Evolutionary conservation across 2,329 filamentous ascomycete genomes (phyloP).

Genomic region (Nigrospora oryzae): DNA sequence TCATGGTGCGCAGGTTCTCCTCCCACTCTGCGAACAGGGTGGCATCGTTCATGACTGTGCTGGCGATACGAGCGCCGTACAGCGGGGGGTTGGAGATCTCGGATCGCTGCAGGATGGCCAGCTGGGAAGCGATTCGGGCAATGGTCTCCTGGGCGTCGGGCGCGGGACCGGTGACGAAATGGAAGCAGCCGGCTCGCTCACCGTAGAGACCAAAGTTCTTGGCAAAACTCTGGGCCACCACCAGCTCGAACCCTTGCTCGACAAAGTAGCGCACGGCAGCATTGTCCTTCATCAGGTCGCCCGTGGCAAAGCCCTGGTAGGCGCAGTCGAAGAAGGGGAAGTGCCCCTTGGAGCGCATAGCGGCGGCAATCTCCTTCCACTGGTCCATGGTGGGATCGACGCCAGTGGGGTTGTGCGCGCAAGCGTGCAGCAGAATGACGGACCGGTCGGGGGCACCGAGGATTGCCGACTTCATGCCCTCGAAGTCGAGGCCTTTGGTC

Average conservation of each 20-base stretch:
- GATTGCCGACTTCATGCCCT: slow-evolving; percentile 72
- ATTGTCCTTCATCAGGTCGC: slow-evolving; percentile 75
- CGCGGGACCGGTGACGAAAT: slow-evolving; percentile 72
- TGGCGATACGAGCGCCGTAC: slow-evolving; percentile 86
- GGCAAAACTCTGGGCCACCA: slow-evolving; percentile 88
- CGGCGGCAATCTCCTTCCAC: slow-evolving; percentile 79
- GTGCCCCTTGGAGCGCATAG: slow-evolving; percentile 71
- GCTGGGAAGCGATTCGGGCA: slow-evolving; percentile 69
- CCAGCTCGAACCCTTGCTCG: slow-evolving; percentile 81
- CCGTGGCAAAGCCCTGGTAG: slow-evolving; percentile 96
- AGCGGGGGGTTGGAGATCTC: slow-evolving; percentile 97
- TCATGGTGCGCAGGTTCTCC: slow-evolving; percentile 86
- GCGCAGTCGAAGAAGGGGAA: slow-evolving; percentile 98
- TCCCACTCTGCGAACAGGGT: slow-evolving; percentile 86
- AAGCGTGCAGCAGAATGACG: slow-evolving; percentile 87
- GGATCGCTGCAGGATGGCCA: slow-evolving; percentile 88
- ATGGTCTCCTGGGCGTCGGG: slow-evolving; percentile 55
- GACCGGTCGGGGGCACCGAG: slow-evolving; percentile 65
- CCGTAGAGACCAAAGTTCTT: slow-evolving; percentile 98
- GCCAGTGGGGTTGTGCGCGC: slow-evolving; percentile 96
- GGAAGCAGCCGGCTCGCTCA: slow-evolving; percentile 92
- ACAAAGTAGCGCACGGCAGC: slow-evolving; percentile 93
- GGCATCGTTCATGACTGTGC: slow-evolving; percentile 73
- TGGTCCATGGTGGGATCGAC: slow-evolving; percentile 91
- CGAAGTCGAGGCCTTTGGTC: slow-evolving; percentile 86